Evolutionary conservation across 352 stramenopile genomes (phyloP).

Genomic region (Globisporangium iwayamae): DNA sequence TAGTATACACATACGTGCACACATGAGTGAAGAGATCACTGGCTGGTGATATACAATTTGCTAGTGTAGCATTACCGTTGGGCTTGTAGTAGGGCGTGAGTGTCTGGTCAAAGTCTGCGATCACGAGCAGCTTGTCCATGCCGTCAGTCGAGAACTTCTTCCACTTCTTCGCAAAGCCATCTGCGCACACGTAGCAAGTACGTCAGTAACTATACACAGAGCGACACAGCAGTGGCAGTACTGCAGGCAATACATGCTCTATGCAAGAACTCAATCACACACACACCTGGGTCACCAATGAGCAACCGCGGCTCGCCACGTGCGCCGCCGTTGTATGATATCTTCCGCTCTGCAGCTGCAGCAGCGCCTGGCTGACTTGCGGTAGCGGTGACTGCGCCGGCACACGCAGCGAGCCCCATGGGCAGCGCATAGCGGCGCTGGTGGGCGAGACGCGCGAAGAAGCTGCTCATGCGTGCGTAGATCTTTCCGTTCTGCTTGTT

Average conservation of each 20-base stretch:
- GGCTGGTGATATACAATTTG: neutral
- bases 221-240: neutral
- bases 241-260: neutral
- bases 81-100: conserved; percentile 66
- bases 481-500: neutral
- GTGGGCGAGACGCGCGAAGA: neutral
- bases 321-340: neutral
- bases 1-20: no score
- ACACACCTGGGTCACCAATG: neutral
- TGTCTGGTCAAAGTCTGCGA: conserved; percentile 83
- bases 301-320: conserved; percentile 2
- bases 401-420: neutral
- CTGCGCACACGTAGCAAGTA: neutral
- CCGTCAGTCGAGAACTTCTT: conserved; percentile 71
- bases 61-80: conserved; percentile 20
- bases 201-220: neutral
- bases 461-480: neutral
- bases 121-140: conserved; percentile 69
- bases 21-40: no score
- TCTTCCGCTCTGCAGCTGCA: neutral
- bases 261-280: neutral
- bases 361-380: neutral
- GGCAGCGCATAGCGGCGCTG: neutral
- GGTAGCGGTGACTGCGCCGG: neutral
- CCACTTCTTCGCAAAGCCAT: conserved; percentile 59